Evolutionary conservation across 108 stramenopile species (phyloP), one percentile per base, ranked within the genome.

Genomic region (Nitzschia sp.): DNA sequence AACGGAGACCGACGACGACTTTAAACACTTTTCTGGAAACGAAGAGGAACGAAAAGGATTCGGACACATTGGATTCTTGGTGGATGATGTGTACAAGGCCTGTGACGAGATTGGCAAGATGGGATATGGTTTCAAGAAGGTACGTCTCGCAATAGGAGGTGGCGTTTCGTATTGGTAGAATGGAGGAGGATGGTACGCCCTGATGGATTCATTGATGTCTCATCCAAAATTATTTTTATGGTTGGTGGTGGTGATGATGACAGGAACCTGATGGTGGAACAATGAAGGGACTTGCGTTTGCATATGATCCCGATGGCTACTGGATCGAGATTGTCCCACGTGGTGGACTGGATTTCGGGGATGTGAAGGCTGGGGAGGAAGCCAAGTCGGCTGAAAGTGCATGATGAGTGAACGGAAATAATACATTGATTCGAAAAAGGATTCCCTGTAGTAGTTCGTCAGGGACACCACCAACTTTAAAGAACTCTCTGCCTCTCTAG

Each of bases 61-160:
- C 84, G 97, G 97, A 21, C 98, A 99, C 77, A 80, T 99, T 77
- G 98, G 96, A 44, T 95, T 98, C 75, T 71, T 94, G 35, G 94
- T 95, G n/a, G 92, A 91, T 65, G 96, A 97, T 83, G 98, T 99
- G 15, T 95, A 98, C 69, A 69, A 80, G 69, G 93, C 95, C 0
- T 94, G 96, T 68, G 90, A 92, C 67, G 78, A 62, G 21, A 83
- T 95, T 68, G 72, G 86, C 36, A 72, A 79, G 45, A 73, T 87
- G 76, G 94, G 94, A 38, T 89, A 85, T 66, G 89, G 84, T 15
- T 86, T 95, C 59, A 75, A 75, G 8, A 93, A 94, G 81, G 82
- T 83, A 64, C 36, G 81, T 41, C 38, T 6, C 6, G 9, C 13
- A 13, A 41, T 13, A 6, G 13, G 38, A 9, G 13, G 6, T 13